Base-by-base conservation (phyloP, 306 rosid genomes). In the Urtica urens region DNA sequence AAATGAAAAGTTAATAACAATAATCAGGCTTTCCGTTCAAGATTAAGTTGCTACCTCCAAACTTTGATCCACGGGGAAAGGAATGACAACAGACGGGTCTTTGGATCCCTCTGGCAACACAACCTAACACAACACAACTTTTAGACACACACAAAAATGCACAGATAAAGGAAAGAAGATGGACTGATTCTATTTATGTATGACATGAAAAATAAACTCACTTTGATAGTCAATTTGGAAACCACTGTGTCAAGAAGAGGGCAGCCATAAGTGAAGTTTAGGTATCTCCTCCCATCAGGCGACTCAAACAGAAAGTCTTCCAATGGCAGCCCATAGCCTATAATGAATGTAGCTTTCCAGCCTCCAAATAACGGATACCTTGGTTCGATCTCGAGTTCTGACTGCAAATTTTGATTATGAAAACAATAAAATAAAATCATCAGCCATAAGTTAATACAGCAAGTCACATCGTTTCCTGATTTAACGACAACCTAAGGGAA, bases 351-450 rank as follows among this genome's bases (percentile, higher is more conserved):
- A 61, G 95, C 62, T 77, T 81, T 85, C 99, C 99, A 90, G 42
- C 99, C 99, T 57, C 99, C 99, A 73, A 90, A 90, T 37, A 90
- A 71, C 62, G 99, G 99, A 77, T 85, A 90, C 15, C 95, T 70
- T 38, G 99, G 99, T 65, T 90, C 95, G 77, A 90, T 44, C 71
- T 85, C 93, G 62, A 90, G 99, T 54, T 81, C 99, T 43, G 99
- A 85, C 99, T 90, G 94, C 66, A 64, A 67, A 38, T 38, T 17
- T 64, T 4, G 63, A 51, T 51, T 46, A 57, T 50, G 27, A 45
- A 24, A 55, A 46, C 38, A 61, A 54, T 19, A 7, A 41, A 15
- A 24, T 38, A 28, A 49, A 42, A 22, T 29, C 31, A 39, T 51
- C 20, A 55, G 51, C 7, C 40, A 29, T 46, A 15, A 31, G 7